Conservation (phyloP, 2,329 filamentous ascomycete species). For the Coniochaeta sp. region DNA sequence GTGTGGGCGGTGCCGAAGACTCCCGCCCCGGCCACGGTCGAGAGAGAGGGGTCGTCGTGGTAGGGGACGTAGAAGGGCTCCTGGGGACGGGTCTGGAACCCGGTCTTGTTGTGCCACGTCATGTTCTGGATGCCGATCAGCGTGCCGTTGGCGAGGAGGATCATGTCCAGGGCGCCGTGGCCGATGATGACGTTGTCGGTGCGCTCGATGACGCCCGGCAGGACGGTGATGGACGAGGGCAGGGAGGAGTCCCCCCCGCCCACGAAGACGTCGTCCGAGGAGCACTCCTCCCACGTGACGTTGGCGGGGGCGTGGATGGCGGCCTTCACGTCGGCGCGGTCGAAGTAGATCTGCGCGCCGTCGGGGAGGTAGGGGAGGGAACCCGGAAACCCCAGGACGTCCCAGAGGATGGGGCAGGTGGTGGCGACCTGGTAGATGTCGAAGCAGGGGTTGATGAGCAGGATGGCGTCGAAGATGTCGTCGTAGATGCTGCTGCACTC, state of each 20-base stretch:
- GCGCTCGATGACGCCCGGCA: slow-evolving; percentile 66
- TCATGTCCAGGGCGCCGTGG: slow-evolving; percentile 64
- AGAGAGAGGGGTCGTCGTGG: slow-evolving; percentile 35
- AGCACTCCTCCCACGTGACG: slow-evolving; percentile 31
- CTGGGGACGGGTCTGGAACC: slow-evolving; percentile 55
- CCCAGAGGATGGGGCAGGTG: slow-evolving; percentile 64
- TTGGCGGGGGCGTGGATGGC: slow-evolving; percentile 66
- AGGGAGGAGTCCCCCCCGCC: slow-evolving; percentile 39
- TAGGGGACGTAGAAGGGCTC: slow-evolving; percentile 65
- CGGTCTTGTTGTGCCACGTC: slow-evolving; percentile 67
- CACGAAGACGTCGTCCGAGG: slow-evolving; percentile 25
- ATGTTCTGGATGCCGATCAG: slow-evolving; percentile 72
- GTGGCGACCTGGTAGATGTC: slow-evolving; percentile 67
- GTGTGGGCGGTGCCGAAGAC: slow-evolving; percentile 63
- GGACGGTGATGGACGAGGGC: slow-evolving; percentile 47
- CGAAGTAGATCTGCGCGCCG: slow-evolving; percentile 60
- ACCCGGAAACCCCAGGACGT: slow-evolving; percentile 64
- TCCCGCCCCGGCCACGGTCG: slow-evolving; percentile 38
- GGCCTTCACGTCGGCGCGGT: slow-evolving; percentile 60
- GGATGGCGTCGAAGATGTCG: slow-evolving; percentile 45
- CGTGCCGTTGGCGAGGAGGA: slow-evolving; percentile 61
- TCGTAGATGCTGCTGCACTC: slow-evolving; percentile 52
- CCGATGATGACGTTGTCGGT: slow-evolving; percentile 68
- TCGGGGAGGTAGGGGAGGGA: slow-evolving; percentile 54
- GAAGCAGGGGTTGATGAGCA: slow-evolving; percentile 67